Percentiles rank a stretch among this genome's conserved stretches.
phyloP scores from a whole-genome alignment of 495 filamentous ascomycete species.

The Lepraria neglecta region DNA sequence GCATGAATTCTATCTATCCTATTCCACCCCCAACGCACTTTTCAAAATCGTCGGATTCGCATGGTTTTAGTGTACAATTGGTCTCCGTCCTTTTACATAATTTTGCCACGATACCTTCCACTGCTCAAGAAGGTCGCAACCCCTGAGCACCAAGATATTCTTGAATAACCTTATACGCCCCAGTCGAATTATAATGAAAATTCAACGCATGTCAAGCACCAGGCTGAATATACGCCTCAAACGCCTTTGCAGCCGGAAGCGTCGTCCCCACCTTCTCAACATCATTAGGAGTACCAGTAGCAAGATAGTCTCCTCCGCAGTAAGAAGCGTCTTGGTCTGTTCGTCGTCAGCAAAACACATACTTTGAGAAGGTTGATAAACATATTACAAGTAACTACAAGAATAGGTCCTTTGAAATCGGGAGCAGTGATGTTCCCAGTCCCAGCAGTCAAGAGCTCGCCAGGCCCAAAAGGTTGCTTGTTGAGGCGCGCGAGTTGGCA shows the following conservation, averaged over 20 bases:
- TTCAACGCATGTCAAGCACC: conserved; percentile 49
- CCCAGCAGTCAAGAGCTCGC: conserved; percentile 42
- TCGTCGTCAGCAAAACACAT: too few relatives aligned
- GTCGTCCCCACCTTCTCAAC: conserved; percentile 31
- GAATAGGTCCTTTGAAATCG: conserved; percentile 40
- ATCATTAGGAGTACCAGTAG: conserved; percentile 28
- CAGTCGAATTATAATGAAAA: conserved; percentile 44
- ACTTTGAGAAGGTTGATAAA: neutral
- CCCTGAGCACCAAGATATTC: conserved; percentile 33
- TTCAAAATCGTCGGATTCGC: too few relatives aligned
- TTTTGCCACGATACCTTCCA: neutral
- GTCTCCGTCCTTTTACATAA: neutral
- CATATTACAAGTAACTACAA: conserved; percentile 39
- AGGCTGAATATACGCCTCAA: conserved; percentile 43
- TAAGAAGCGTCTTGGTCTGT: conserved; percentile 43
- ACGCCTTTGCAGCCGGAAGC: conserved; percentile 40
- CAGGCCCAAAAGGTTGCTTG: conserved; percentile 44
- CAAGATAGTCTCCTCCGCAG: conserved; percentile 46
- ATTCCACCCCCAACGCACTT: too few relatives aligned
- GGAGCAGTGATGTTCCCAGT: conserved; percentile 26
- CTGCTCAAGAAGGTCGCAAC: conserved; percentile 18
- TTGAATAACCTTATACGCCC: conserved; percentile 36
- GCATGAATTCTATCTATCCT: too few relatives aligned
- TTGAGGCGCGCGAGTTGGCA: conserved; percentile 41
- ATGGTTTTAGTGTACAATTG: neutral